These are phyloP conservation scores for Ambrosiella xylebori DNA, from an alignment of 2,329 filamentous ascomycete genomes.

Conservation along the genomic window DNA sequence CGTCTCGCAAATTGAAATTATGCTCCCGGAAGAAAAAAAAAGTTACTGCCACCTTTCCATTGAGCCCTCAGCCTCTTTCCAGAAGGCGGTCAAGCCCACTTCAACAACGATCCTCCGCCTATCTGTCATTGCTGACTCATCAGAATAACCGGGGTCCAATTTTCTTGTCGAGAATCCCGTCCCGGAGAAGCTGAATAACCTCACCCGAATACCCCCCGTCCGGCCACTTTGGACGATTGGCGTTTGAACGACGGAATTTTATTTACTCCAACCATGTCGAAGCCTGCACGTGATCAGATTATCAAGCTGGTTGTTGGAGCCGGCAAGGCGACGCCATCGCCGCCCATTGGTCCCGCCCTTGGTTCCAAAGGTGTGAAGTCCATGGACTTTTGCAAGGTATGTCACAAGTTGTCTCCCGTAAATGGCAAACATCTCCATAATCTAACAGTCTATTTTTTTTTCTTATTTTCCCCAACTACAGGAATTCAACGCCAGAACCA, in stretches of 20 bases:
- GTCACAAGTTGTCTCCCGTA: slow-evolving; percentile 7
- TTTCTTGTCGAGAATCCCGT: not conserved
- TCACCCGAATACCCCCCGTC: too few relatives aligned
- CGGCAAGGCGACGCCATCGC: slow-evolving; percentile 84
- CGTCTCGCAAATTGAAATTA: not conserved
- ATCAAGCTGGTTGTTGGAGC: slow-evolving; percentile 97
- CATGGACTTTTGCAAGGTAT: slow-evolving; percentile 98
- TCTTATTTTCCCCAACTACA: slow-evolving; percentile 22
- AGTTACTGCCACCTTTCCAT: not conserved
- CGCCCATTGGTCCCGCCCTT: slow-evolving; percentile 86
- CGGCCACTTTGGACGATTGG: not conserved
- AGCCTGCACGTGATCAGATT: slow-evolving; percentile 46
- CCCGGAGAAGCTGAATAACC: too few relatives aligned
- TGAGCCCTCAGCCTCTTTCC: not conserved
- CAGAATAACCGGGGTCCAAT: slow-evolving; percentile 1
- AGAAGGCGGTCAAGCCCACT: slow-evolving; percentile 9
- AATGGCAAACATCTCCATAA: not conserved
- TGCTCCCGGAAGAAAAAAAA: slow-evolving; percentile 12
- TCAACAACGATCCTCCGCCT: too few relatives aligned
- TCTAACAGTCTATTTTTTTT: not conserved
- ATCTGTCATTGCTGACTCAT: slow-evolving; percentile 7
- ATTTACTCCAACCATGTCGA: slow-evolving; percentile 30
- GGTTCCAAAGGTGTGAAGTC: slow-evolving; percentile 97
- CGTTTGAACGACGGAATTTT: not conserved
- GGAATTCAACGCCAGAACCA: slow-evolving; percentile 95